These are phyloP conservation scores for Starmera dryadoides DNA, from an alignment of 805 yeast species.

Conservation along the genomic window DNA sequence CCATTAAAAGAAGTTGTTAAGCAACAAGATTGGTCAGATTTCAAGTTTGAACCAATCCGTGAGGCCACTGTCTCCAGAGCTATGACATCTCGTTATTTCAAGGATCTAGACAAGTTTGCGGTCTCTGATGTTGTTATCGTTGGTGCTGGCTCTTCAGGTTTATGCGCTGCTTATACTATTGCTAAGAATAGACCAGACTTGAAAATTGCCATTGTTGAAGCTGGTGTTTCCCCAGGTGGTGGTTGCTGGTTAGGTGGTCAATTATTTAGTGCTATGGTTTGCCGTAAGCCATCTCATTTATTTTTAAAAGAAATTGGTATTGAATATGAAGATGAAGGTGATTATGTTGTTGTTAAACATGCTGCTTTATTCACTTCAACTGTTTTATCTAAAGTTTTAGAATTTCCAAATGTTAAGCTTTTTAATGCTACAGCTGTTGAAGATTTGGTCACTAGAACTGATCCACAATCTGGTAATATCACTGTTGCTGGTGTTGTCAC, in stretches of 20 bases:
- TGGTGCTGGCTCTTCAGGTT: conserved; percentile 76
- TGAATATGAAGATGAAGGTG: conserved; percentile 73
- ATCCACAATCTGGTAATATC: conserved; percentile 45
- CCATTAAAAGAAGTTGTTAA: neutral
- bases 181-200: conserved; percentile 72
- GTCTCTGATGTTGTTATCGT: conserved; percentile 69
- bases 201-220: conserved; percentile 67
- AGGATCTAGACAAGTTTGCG: conserved; percentile 65
- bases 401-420: conserved; percentile 67
- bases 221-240: conserved; percentile 73
- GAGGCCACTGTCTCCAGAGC: conserved; percentile 78
- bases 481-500: conserved; percentile 76
- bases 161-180: conserved; percentile 67
- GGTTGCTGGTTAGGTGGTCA: conserved; percentile 79
- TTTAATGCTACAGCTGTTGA: conserved; percentile 80
- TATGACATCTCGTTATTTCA: conserved; percentile 69
- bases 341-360: conserved; percentile 72
- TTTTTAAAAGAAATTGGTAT: conserved; percentile 58
- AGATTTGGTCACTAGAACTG: conserved; percentile 68
- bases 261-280: conserved; percentile 68
- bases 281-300: conserved; percentile 72
- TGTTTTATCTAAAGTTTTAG: conserved; percentile 57
- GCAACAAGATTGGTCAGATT: conserved; percentile 54
- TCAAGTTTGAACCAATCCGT: conserved; percentile 64
- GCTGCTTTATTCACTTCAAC: conserved; percentile 75